These are phyloP conservation scores for Macrophomina pseudophaseolina DNA, from an alignment of 2,329 filamentous ascomycete genomes.

Conservation along the genomic window DNA sequence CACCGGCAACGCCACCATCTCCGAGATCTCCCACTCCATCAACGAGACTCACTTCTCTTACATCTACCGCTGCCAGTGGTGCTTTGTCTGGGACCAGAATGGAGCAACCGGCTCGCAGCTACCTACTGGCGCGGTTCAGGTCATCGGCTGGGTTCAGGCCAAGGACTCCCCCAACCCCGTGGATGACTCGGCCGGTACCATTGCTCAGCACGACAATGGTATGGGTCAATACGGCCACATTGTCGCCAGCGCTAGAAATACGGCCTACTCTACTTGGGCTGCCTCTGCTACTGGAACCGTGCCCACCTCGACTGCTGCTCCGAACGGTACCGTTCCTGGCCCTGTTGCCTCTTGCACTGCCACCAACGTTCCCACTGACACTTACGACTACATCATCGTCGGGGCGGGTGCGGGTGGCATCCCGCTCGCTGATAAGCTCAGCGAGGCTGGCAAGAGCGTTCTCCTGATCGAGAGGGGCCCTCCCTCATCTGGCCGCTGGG, in stretches of 20 bases:
- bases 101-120: conserved; percentile 48
- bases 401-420: conserved; percentile 68
- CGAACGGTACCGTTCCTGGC: conserved; percentile 29
- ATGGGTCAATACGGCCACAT: conserved; percentile 59
- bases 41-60: conserved; percentile 65
- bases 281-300: conserved; percentile 39
- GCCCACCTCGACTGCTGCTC: conserved; percentile 50
- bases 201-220: conserved; percentile 62
- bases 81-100: conserved; percentile 51
- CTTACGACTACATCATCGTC: conserved; percentile 68
- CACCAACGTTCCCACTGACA: conserved; percentile 46
- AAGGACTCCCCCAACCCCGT: conserved; percentile 46
- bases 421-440: conserved; percentile 64
- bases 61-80: conserved; percentile 67
- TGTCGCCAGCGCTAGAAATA: conserved; percentile 52
- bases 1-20: conserved; percentile 65
- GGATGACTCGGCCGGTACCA: conserved; percentile 51
- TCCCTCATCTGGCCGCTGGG: conserved; percentile 67
- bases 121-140: conserved; percentile 34
- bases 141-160: conserved; percentile 64
- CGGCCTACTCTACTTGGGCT: conserved; percentile 49
- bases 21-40: conserved; percentile 63
- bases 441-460: conserved; percentile 68
- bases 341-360: conserved; percentile 44
- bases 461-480: conserved; percentile 60